Base-by-base conservation (phyloP, 192 early-diverging fungal genomes). In the Funneliformis mosseae region DNA sequence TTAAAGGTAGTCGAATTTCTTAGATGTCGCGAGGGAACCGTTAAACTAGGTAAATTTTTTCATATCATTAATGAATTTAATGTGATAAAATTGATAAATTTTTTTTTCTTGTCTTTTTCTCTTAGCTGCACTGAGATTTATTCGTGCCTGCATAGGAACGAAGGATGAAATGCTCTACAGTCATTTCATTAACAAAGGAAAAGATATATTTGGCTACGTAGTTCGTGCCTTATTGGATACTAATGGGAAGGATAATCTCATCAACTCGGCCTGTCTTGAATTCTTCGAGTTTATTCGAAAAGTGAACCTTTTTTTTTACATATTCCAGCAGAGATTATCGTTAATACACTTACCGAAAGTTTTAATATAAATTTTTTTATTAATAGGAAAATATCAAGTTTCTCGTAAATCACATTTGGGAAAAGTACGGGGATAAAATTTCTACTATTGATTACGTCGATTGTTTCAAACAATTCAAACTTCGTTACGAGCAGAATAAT, bases 241-340 rank as follows among this genome's bases (percentile, higher is more conserved):
- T 3, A 84, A 91, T 45, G 89, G 91, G 69, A 88, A 87, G 46
- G 92, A 97, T 72, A 97, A 97, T 77, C 83, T 97, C 39, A 78
- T 96, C 21, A 94, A 96, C 74, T 97, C 96, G 8, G 94, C 97
- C 2, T 97, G 94, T 81, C 88, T 97, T 46, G 96, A 97, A 74
- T 85, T 98, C 59, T 93, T 98, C 79, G 93, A 93, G 28, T 94
- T 90, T 84, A 92, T 98, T 74, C 87, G 91, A 23, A 88, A 83
- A 63, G 74, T 28, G 27, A 79, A 25, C 18, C 27, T 64, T 28
- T 76, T n/a, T n/a, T n/a, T n/a, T n/a, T n/a, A n/a, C n/a, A n/a
- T n/a, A 67, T 42, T 8, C 33, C 42, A 1, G 3, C 7, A 70
- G 6, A 18, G n/a, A 14, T 27, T 16, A 27, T 27, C 10, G 27